Evolutionary conservation across 2,329 filamentous ascomycete species (phyloP), one percentile per base, ranked within the genome.

Genomic region (Aspergillus aculeatinus): DNA sequence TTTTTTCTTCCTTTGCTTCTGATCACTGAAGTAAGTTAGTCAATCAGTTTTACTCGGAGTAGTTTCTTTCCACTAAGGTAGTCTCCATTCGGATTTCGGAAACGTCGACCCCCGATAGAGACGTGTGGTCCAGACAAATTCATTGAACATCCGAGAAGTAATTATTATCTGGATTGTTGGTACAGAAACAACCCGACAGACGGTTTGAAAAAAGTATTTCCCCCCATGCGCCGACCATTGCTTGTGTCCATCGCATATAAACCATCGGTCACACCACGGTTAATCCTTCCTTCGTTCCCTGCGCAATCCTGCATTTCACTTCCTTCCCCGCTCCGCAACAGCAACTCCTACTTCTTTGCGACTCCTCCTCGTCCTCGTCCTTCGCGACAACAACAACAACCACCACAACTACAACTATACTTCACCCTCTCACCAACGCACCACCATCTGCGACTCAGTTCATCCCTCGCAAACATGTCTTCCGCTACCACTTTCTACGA

Each of bases 401-500:
- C 47, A 39, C n/a, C n/a, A 44, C 48, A 29, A 9, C 39, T 2
- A 9, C 39, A 44, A 44, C 25, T 49, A 48, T 31, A 35, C 39
- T 33, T 4, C 51, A 48, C 23, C 33, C 14, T 23, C 54, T 31
- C 47, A 25, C 47, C 21, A 33, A 53, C 11, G 19, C 25, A 16
- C 25, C 9, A 11, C 29, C 48, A 31, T 33, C 19, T 29, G 39
- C 21, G 27, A 11, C 52, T 21, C 16, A 29, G 27, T 29, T 29
- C 27, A 29, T 29, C 57, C 29, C 14, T 44, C 14, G 23, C 48
- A 54, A 80, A 70, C 67, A 86, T 86, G 84, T 70, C 84, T 21
- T 85, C 83, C 60, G 83, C 84, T 55, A 85, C 83, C 19, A 78
- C 71, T 33, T 86, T 87, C 73, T 85, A 79, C 78, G 83, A 86